A percentile compares a stretch with the other conserved stretches of the same genome.
phyloP scores from a whole-genome alignment of 176 grass and related monocot species.

The Aegilops speltoides region DNA sequence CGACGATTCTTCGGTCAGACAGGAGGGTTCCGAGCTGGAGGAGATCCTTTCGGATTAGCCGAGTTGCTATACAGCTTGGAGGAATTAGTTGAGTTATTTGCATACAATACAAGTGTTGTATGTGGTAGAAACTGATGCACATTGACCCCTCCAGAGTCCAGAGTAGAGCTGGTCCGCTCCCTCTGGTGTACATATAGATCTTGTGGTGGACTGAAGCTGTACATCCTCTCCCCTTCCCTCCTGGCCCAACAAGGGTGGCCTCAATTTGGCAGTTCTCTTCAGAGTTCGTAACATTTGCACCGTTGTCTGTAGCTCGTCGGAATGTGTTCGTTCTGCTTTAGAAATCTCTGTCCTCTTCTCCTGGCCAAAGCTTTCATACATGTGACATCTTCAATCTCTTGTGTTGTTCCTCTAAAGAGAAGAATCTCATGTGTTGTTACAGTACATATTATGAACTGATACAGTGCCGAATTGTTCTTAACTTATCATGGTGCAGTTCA shows the following conservation, averaged over 20 bases:
- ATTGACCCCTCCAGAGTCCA: slow-evolving; percentile 17
- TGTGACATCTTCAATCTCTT: too few relatives aligned
- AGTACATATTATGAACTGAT: too few relatives aligned
- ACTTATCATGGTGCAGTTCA: not conserved
- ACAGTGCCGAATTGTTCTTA: not conserved
- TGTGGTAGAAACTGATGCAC: slow-evolving; percentile 19
- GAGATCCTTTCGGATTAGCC: slow-evolving; percentile 64
- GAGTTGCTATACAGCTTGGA: not conserved
- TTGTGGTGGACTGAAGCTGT: slow-evolving; percentile 20
- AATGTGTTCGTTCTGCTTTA: slow-evolving; percentile 24
- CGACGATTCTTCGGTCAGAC: slow-evolving; percentile 20
- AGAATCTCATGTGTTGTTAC: too few relatives aligned
- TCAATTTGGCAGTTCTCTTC: not conserved
- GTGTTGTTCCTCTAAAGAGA: too few relatives aligned
- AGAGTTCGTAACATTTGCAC: not conserved
- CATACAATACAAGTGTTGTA: slow-evolving; percentile 29
- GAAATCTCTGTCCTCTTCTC: not conserved
- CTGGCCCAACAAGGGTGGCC: slow-evolving; percentile 7
- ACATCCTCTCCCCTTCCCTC: not conserved
- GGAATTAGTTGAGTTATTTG: slow-evolving; percentile 19
- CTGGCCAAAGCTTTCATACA: too few relatives aligned
- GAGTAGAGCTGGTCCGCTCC: slow-evolving; percentile 17
- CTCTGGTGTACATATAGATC: slow-evolving; percentile 41
- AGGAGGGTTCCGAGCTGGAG: slow-evolving; percentile 49
- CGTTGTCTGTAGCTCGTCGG: not conserved